phyloP scores from a whole-genome alignment of 345 rosid genomes.

The Brassica juncea region DNA sequence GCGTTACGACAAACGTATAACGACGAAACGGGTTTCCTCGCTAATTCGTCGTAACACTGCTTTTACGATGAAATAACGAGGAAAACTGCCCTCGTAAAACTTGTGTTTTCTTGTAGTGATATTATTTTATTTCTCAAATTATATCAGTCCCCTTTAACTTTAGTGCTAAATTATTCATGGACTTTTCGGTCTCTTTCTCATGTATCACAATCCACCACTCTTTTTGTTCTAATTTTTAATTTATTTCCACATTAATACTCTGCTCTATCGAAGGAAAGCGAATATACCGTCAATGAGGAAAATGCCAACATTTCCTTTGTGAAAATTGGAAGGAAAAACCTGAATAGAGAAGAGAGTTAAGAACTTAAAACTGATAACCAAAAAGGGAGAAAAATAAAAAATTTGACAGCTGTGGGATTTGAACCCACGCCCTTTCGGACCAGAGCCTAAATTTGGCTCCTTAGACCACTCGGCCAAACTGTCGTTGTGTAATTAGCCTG shows the following conservation, averaged over 20 bases:
- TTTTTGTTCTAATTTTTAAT: not conserved
- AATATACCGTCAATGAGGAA: not conserved
- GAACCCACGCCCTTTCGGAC: conserved; percentile 99
- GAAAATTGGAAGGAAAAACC: too few species aligned
- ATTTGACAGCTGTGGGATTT: conserved; percentile 97
- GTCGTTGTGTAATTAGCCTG: conserved; percentile 21
- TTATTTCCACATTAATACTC: not conserved
- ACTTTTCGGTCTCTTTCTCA: too few species aligned
- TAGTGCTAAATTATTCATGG: too few species aligned
- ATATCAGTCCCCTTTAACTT: too few species aligned
- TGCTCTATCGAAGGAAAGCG: not conserved
- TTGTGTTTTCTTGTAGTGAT: too few species aligned
- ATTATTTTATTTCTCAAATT: too few species aligned
- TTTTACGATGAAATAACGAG: too few species aligned
- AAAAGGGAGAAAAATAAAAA: not conserved
- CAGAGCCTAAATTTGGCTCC: conserved; percentile 99
- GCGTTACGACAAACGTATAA: too few species aligned
- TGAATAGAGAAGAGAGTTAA: too few species aligned
- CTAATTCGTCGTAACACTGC: too few species aligned
- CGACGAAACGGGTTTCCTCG: too few species aligned
- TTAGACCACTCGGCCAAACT: conserved; percentile 99
- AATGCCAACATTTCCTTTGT: not conserved
- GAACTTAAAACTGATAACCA: not conserved
- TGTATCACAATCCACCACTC: not conserved
- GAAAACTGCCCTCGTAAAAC: too few species aligned